phyloP scores from a whole-genome alignment of 495 filamentous ascomycete genomes.

The Thermothielavioides terrestris region DNA sequence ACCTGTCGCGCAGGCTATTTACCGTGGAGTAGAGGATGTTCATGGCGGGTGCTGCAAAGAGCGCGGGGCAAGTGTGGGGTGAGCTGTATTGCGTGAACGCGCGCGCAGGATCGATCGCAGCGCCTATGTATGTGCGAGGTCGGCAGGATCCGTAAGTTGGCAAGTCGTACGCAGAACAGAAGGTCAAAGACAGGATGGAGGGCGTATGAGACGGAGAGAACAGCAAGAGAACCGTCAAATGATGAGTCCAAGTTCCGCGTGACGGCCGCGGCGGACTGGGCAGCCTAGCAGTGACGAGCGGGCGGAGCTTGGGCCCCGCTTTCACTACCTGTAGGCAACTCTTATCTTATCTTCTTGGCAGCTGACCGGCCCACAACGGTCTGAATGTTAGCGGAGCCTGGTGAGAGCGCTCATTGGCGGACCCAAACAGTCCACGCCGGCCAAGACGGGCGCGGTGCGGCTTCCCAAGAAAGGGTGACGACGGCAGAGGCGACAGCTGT shows the following conservation, averaged over 20 bases:
- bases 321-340: background rate
- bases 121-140: too few species aligned
- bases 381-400: too few species aligned
- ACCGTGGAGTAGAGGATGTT: slow-evolving; percentile 68
- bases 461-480: slow-evolving; percentile 19
- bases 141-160: background rate
- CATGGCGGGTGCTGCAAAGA: slow-evolving; percentile 26
- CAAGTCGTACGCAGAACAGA: background rate
- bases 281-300: slow-evolving; percentile 3
- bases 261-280: background rate
- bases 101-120: background rate
- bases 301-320: slow-evolving; percentile 1
- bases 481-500: slow-evolving; percentile 13
- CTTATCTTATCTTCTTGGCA: background rate
- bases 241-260: slow-evolving; percentile 1
- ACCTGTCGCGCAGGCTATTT: slow-evolving; percentile 78
- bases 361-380: background rate
- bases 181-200: background rate
- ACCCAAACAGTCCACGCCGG: too few species aligned
- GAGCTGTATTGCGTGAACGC: background rate
- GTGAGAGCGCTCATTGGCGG: slow-evolving; percentile 11
- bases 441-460: slow-evolving; percentile 5
- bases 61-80: background rate
- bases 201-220: background rate
- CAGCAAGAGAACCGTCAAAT: slow-evolving; percentile 1